Percentiles rank a stretch among this genome's conserved stretches.
phyloP scores from a whole-genome alignment of 2,329 filamentous ascomycete genomes.

The Scedosporium dehoogii region DNA sequence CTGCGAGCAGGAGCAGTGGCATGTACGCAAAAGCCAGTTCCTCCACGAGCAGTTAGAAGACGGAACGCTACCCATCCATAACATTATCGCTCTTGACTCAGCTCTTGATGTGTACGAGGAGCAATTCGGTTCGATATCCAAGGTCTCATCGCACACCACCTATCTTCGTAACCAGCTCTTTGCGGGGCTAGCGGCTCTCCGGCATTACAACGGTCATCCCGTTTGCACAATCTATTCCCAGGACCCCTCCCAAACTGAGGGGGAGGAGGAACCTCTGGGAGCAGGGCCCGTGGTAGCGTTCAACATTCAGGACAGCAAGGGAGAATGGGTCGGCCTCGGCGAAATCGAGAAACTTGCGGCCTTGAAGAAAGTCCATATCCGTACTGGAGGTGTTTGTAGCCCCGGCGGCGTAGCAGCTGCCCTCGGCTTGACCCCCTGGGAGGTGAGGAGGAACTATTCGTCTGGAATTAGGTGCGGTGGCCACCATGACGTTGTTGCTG shows the following conservation, averaged over 20 bases:
- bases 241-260: conserved; percentile 6
- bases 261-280: conserved; percentile 10
- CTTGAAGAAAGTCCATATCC: conserved; percentile 70
- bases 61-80: conserved; percentile 56
- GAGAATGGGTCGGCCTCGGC: conserved; percentile 67
- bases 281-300: conserved; percentile 75
- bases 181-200: conserved; percentile 45
- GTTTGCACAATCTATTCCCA: conserved; percentile 59
- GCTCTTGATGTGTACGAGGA: conserved; percentile 46
- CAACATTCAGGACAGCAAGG: conserved; percentile 61
- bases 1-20: conserved; percentile 24
- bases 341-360: conserved; percentile 83
- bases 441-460: conserved; percentile 77
- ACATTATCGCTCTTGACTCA: conserved; percentile 50
- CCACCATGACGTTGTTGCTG: conserved; percentile 70
- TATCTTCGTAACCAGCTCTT: conserved; percentile 53
- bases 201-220: conserved; percentile 56
- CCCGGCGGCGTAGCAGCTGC: conserved; percentile 73
- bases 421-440: conserved; percentile 65
- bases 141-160: conserved; percentile 60
- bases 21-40: conserved; percentile 22
- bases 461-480: conserved; percentile 76
- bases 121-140: conserved; percentile 48
- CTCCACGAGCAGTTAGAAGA: conserved; percentile 56
- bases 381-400: conserved; percentile 86